Evolutionary conservation across 345 rosid species (phyloP), one percentile per base, ranked within the genome.

Genomic region (Ceriops decandra): DNA sequence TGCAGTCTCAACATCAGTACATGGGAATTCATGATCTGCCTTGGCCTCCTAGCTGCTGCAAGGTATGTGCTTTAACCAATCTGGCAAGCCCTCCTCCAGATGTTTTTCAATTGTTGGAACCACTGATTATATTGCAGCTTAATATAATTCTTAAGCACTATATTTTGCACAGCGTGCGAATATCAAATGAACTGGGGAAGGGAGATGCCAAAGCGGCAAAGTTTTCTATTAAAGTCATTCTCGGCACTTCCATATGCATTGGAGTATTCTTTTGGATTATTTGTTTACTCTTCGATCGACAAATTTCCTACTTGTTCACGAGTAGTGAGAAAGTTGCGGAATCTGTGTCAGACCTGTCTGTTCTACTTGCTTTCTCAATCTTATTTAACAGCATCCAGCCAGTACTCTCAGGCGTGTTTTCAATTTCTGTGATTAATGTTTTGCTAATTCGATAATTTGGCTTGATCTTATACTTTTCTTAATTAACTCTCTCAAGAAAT

Each of bases 141-240:
- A n/a, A 27, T 24, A 24, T 22, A 24, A 56, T 26, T n/a, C 24
- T 56, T 54, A 28, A 24, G 1, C 1, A 5, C 1, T 57, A 35
- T 33, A 5, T 5, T 49, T 38, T 52, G 6, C 31, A 7, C 57
- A 89, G 96, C 0, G 89, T 83, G 19, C 69, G 89, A 31, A 75
- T 85, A 2, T 69, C 85, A 17, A 85, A 85, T 63, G 85, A 83
- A 77, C 33, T 85, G 59, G 89, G 89, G 22, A 76, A 46, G 63
- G 82, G 84, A 46, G 62, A 82, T 28, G 79, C 79, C 0, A 68
- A 72, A 30, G 87, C 83, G 5, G 82, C 77, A 24, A 66, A 64
- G 22, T 83, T 83, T 52, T 62, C 87, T 1, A 69, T 83, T 5
- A 79, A 76, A 69, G 83, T 81, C 5, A 52, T 52, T 4, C n/a